A percentile compares a stretch with the other conserved stretches of the same genome.
phyloP scores from a whole-genome alignment of 441 rosid species.

The Populus hybrid region DNA sequence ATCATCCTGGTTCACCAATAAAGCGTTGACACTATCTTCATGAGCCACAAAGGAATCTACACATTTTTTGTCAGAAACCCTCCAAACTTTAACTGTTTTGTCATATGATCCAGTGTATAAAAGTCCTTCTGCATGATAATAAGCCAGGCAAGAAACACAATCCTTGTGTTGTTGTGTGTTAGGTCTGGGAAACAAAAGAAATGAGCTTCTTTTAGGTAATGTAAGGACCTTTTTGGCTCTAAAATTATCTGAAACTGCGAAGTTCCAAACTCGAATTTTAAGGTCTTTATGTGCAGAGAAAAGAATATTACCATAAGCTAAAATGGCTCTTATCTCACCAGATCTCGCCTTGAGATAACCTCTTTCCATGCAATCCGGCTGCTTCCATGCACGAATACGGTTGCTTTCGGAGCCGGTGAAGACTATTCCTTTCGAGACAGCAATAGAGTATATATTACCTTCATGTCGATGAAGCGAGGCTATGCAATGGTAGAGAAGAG shows the following conservation, averaged over 20 bases:
- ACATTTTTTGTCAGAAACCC: constrained; percentile 38
- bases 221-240: constrained; percentile 36
- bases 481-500: constrained; percentile 47
- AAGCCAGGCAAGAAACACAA: constrained; percentile 51
- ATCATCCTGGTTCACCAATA: constrained; percentile 50
- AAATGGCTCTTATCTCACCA: constrained; percentile 40
- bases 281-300: constrained; percentile 48
- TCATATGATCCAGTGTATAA: constrained; percentile 48
- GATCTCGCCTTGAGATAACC: constrained; percentile 37
- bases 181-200: constrained; percentile 27
- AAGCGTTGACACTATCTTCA: constrained; percentile 40
- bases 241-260: constrained; percentile 34
- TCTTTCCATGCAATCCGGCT: constrained; percentile 36
- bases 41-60: constrained; percentile 62
- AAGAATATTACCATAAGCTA: constrained; percentile 42
- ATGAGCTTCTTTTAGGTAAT: constrained; percentile 35
- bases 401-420: constrained; percentile 46
- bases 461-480: constrained; percentile 49
- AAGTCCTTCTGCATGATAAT: constrained; percentile 46
- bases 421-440: constrained; percentile 39
- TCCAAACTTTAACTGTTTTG: constrained; percentile 49
- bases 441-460: constrained; percentile 44
- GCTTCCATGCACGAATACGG: constrained; percentile 48
- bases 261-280: constrained; percentile 43
- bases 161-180: constrained; percentile 39